These are phyloP conservation scores for Liriodendron chinense DNA, from an alignment of 164 flowering plant species.

Conservation along the genomic window DNA sequence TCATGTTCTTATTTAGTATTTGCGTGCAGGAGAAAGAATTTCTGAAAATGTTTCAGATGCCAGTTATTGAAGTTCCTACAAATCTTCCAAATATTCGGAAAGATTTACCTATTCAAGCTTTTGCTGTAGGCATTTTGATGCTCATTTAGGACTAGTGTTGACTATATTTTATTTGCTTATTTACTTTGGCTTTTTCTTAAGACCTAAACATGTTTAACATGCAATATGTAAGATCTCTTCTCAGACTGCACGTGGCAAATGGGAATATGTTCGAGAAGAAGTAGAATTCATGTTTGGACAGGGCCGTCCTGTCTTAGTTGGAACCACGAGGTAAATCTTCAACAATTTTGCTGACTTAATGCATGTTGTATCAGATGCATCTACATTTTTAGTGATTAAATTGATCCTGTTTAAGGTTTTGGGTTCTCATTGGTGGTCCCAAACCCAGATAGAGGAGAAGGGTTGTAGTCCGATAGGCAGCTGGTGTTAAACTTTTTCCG, in stretches of 20 bases:
- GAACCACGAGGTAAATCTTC: slow-evolving; percentile 80
- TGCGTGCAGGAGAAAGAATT: slow-evolving; percentile 85
- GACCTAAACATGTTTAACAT: not conserved
- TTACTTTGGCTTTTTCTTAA: not conserved
- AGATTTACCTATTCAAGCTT: slow-evolving; percentile 92
- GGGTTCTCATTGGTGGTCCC: not conserved
- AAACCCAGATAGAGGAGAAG: not conserved
- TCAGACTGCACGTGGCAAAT: slow-evolving; percentile 93
- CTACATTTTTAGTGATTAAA: not conserved
- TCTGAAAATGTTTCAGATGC: slow-evolving; percentile 88
- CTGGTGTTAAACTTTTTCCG: no score
- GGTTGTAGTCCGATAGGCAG: not conserved
- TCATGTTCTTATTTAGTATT: not conserved
- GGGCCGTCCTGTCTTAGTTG: slow-evolving; percentile 97
- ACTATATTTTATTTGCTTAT: not conserved
- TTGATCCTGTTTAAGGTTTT: not conserved
- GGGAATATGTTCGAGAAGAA: slow-evolving; percentile 78
- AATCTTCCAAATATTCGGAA: slow-evolving; percentile 83
- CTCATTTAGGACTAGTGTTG: not conserved
- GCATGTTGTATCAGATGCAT: not conserved
- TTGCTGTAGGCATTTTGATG: slow-evolving; percentile 60
- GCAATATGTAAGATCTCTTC: slow-evolving; percentile 5
- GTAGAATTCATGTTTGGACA: slow-evolving; percentile 77
- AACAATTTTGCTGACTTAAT: not conserved
- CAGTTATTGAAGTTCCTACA: slow-evolving; percentile 97